A percentile compares a stretch with the other conserved stretches of the same genome.
These are phyloP conservation scores for Quillaja saponaria DNA, from an alignment of 306 rosid genomes.

Conservation along the genomic window DNA sequence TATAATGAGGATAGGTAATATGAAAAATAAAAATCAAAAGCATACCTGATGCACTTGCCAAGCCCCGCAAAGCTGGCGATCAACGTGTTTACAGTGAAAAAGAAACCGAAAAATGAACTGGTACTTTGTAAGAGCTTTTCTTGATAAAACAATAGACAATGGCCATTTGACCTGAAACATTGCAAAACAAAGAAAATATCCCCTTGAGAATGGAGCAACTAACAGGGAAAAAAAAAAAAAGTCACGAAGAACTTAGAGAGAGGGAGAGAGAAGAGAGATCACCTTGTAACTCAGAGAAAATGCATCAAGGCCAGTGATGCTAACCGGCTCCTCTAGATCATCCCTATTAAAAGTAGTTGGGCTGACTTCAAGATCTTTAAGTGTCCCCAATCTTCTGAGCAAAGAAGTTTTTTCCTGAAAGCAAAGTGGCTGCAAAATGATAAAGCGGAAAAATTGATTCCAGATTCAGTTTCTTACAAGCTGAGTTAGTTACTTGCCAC, in stretches of 20 bases:
- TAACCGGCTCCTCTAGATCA: constrained; percentile 72
- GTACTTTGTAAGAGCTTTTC: constrained; percentile 79
- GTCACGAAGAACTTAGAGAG: constrained; percentile 21
- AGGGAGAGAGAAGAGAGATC: constrained; percentile 7
- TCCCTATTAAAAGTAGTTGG: constrained; percentile 41
- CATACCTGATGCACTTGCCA: constrained; percentile 98
- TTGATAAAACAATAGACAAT: constrained; percentile 82
- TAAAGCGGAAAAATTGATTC: constrained; percentile 11
- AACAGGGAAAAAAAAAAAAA: constrained; percentile 6
- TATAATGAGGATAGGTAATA: constrained; percentile 22
- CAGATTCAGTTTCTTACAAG: constrained; percentile 25
- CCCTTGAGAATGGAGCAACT: constrained; percentile 15
- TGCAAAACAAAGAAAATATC: constrained; percentile 31
- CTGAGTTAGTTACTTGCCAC: constrained; percentile 66
- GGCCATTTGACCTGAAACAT: constrained; percentile 92
- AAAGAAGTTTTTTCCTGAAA: constrained; percentile 83
- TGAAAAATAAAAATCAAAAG: constrained; percentile 8
- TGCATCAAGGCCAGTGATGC: constrained; percentile 79
- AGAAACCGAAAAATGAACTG: constrained; percentile 91
- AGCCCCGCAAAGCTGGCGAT: constrained; percentile 93
- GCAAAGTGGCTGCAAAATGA: constrained; percentile 19
- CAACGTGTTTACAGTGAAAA: constrained; percentile 93
- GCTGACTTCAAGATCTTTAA: constrained; percentile 53
- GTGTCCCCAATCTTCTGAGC: constrained; percentile 71
- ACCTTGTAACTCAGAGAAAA: constrained; percentile 95